phyloP scores from a whole-genome alignment of 208 protist genomes.

The Lotmaria passim region DNA sequence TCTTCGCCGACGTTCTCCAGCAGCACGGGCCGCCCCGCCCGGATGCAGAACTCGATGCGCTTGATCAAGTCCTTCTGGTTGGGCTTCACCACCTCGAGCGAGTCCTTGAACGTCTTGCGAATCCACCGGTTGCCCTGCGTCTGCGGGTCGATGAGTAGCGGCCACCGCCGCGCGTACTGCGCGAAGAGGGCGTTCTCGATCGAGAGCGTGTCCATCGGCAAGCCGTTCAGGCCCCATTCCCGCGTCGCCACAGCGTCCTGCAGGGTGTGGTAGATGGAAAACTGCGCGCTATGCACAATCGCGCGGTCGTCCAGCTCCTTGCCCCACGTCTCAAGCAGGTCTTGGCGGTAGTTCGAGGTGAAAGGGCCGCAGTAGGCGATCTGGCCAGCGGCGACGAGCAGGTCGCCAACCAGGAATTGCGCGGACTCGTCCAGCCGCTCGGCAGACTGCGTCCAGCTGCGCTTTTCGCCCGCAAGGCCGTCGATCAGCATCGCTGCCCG shows the following conservation, averaged over 20 bases:
- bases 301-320: constrained; percentile 65
- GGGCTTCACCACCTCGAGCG: constrained; percentile 96
- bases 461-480: constrained; percentile 97
- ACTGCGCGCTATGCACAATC: constrained; percentile 86
- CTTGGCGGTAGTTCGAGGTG: constrained; percentile 91
- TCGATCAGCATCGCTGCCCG: constrained; percentile 96
- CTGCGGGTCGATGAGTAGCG: constrained; percentile 99
- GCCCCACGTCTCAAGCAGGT: constrained; percentile 89
- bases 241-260: constrained; percentile 95
- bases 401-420: constrained; percentile 95
- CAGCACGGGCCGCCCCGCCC: constrained; percentile 94
- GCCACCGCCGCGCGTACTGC: constrained; percentile 94
- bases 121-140: constrained; percentile 98
- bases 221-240: constrained; percentile 94
- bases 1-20: constrained; percentile 97
- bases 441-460: constrained; percentile 92
- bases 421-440: constrained; percentile 85
- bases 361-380: constrained; percentile 98
- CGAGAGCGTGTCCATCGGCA: constrained; percentile 96
- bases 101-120: constrained; percentile 94
- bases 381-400: constrained; percentile 95
- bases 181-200: constrained; percentile 98
- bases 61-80: constrained; percentile 96
- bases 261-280: constrained; percentile 92
- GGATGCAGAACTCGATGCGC: constrained; percentile 95